phyloP scores from a whole-genome alignment of 2,329 filamentous ascomycete species.

The Aspergillus fischeri region DNA sequence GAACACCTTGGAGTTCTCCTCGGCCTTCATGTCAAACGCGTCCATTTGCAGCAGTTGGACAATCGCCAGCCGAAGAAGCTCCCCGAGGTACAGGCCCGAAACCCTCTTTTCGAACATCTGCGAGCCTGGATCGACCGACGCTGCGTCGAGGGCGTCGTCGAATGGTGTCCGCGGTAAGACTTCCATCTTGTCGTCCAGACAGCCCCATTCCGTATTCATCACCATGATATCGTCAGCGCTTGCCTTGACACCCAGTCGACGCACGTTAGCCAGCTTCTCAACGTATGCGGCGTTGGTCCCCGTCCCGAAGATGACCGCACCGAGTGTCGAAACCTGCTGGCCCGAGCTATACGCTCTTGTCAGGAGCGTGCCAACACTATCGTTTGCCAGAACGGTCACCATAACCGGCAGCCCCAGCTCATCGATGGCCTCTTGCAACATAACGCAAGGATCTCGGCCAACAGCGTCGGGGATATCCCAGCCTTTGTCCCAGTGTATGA shows the following conservation, averaged over 20 bases:
- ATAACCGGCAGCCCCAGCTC: constrained; percentile 11
- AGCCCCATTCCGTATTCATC: constrained; percentile 22
- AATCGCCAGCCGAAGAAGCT: constrained; percentile 14
- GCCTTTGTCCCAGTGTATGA: constrained; percentile 20
- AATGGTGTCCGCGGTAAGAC: constrained; percentile 15
- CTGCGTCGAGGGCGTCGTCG: constrained; percentile 13
- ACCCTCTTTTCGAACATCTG: constrained; percentile 21
- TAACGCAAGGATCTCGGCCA: constrained; percentile 14
- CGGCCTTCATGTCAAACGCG: constrained; percentile 4
- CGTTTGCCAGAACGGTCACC: constrained; percentile 18
- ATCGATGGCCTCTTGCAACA: constrained; percentile 21
- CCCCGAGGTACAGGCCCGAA: constrained; percentile 19
- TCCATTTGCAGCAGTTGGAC: constrained; percentile 2
- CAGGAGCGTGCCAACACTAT: constrained; percentile 18
- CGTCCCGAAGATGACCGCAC: constrained; percentile 18
- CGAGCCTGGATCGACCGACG: constrained; percentile 9
- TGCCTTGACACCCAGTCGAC: background rate
- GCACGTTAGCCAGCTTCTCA: constrained; percentile 11
- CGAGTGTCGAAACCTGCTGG: constrained; percentile 9
- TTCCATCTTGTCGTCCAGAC: constrained; percentile 16
- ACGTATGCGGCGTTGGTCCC: constrained; percentile 21
- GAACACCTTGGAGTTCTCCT: constrained; percentile 6
- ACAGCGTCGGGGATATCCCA: constrained; percentile 21
- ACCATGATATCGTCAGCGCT: constrained; percentile 11
- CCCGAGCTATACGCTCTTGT: constrained; percentile 15